Evolutionary conservation across 1,139 yeast species (phyloP), one percentile per base, ranked within the genome.

Genomic region (Yamadazyma blattariae): DNA sequence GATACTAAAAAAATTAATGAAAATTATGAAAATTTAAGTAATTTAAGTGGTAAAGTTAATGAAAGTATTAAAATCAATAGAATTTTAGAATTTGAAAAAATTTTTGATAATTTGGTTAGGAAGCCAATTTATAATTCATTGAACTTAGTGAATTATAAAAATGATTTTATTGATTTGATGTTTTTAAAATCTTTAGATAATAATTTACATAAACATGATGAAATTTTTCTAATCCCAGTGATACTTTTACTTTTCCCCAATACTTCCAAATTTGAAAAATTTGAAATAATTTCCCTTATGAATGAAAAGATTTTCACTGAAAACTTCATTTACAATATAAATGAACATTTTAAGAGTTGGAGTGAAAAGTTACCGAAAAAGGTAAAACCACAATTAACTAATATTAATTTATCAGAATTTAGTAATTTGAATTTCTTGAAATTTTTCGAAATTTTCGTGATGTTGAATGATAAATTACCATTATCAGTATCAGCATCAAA

Each of bases 401-500:
- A 57, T 29, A 44, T 50, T 17, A 51, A 56, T 29, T 40, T 52
- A 18, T 41, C 49, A 14, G 74, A 69, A 44, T 68, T 67, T 44
- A 61, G 59, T 15, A 48, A 52, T 29, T 54, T 69, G 36, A 60
- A 52, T 39, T 50, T 63, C 3, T 54, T 48, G 21, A 46, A 46
- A 13, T 51, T 67, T 8, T 65, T 67, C 37, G 70, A 66, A 37
- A 52, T 69, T 18, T 38, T 68, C 12, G 42, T 54, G 27, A 74
- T 67, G 41, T 50, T 68, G 24, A 66, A 66, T 45, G 75, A 69
- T 48, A 58, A 57, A 37, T 52, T 67, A 30, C 74, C 74, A 1
- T 56, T 69, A 42, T 66, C 73, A 48, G 54, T 68, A 33, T 64
- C 71, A 13, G 74, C 75, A 7, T 64, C 71, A n/a, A 71, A 72